These are phyloP conservation scores for Diaporthe sp. DNA, from an alignment of 2,329 filamentous ascomycete species.

Conservation along the genomic window DNA sequence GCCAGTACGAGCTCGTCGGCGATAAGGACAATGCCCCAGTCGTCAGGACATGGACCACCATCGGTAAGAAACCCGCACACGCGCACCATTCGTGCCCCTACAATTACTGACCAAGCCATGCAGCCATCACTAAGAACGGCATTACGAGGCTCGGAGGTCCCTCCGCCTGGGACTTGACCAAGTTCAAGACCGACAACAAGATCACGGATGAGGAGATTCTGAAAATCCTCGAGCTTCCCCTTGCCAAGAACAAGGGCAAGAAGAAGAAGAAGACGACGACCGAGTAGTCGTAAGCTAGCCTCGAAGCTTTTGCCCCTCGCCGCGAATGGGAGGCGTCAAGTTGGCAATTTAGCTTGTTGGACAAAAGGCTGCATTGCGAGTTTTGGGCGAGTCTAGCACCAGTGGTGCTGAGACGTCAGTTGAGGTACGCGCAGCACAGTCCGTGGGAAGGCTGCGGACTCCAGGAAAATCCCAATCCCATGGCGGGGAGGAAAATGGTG, in stretches of 20 bases:
- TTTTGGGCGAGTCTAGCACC: constrained; percentile 15
- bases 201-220: constrained; percentile 96
- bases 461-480: background rate
- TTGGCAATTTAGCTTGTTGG: constrained; percentile 17
- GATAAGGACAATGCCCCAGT: constrained; percentile 92
- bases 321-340: background rate
- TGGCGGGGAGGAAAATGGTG: background rate
- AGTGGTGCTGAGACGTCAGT: background rate
- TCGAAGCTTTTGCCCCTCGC: background rate
- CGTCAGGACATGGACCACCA: constrained; percentile 87
- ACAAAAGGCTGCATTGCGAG: constrained; percentile 13
- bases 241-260: constrained; percentile 89
- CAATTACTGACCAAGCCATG: constrained; percentile 45
- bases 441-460: background rate
- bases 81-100: constrained; percentile 40
- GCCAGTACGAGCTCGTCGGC: constrained; percentile 95
- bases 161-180: constrained; percentile 80
- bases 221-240: constrained; percentile 91
- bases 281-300: constrained; percentile 36
- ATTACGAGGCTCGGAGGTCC: constrained; percentile 87
- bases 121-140: constrained; percentile 98
- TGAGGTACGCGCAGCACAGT: constrained; percentile 8
- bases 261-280: constrained; percentile 78
- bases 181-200: constrained; percentile 97
- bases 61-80: constrained; percentile 74